phyloP scores from a whole-genome alignment of 805 yeast genomes.

The Cyberlindnera mississippiensis region DNA sequence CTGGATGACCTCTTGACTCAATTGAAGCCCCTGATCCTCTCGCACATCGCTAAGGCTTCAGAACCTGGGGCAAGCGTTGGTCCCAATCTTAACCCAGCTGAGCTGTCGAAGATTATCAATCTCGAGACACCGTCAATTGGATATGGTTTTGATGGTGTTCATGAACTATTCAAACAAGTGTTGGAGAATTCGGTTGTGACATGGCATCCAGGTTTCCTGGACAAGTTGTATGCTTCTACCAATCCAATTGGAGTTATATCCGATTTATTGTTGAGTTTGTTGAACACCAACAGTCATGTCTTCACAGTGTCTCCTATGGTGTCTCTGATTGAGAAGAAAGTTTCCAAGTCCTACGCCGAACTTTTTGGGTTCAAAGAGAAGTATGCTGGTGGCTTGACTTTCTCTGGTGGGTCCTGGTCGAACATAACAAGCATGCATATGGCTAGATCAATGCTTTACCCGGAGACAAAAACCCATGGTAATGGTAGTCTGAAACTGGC shows the following conservation, averaged over 20 bases:
- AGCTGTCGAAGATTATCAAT: conserved; percentile 35
- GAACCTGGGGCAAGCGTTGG: conserved; percentile 47
- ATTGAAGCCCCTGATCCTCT: conserved; percentile 48
- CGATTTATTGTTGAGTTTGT: conserved; percentile 60
- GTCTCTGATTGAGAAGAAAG: conserved; percentile 67
- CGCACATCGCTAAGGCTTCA: conserved; percentile 49
- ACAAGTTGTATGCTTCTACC: conserved; percentile 79
- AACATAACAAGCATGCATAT: conserved; percentile 74
- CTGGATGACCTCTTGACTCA: conserved; percentile 49
- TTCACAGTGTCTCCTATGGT: conserved; percentile 81
- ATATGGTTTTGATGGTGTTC: conserved; percentile 40
- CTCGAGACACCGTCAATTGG: conserved; percentile 37
- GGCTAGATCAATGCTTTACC: conserved; percentile 63
- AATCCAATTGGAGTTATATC: conserved; percentile 79
- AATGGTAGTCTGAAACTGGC: conserved; percentile 55
- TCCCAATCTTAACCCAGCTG: conserved; percentile 45
- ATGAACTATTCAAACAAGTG: conserved; percentile 49
- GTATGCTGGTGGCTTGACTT: conserved; percentile 76
- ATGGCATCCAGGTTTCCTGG: conserved; percentile 85
- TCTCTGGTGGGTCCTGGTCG: conserved; percentile 87
- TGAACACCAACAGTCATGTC: conserved; percentile 84
- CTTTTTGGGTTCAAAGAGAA: conserved; percentile 54
- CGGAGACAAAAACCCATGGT: conserved; percentile 66
- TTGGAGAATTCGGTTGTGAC: conserved; percentile 70
- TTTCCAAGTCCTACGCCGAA: conserved; percentile 63